Evolutionary conservation across 2,329 filamentous ascomycete genomes (phyloP).

Genomic region (Didymella exigua): DNA sequence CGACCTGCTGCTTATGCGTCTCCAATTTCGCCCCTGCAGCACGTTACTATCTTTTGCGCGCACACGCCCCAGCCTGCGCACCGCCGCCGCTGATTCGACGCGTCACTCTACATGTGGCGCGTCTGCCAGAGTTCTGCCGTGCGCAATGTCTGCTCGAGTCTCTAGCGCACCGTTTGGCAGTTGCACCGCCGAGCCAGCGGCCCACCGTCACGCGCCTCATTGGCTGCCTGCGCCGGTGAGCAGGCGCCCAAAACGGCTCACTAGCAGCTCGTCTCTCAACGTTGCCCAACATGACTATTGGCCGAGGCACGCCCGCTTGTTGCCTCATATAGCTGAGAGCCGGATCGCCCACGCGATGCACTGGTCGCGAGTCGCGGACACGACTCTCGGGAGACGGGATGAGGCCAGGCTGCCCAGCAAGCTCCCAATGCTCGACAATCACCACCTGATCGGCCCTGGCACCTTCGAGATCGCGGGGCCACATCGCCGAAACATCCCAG

Average conservation of each 20-base stretch:
- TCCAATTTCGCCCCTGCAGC: slow-evolving; percentile 38
- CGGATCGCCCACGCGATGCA: slow-evolving; percentile 35
- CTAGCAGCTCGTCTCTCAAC: slow-evolving; percentile 27
- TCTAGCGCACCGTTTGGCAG: slow-evolving; percentile 46
- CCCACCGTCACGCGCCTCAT: slow-evolving; percentile 28
- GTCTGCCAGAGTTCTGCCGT: slow-evolving; percentile 30
- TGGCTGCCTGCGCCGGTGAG: slow-evolving; percentile 24
- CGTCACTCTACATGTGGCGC: slow-evolving; percentile 28
- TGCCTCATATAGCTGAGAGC: slow-evolving; percentile 25
- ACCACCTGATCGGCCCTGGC: slow-evolving; percentile 34
- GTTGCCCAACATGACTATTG: slow-evolving; percentile 31
- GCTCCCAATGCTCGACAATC: slow-evolving; percentile 19
- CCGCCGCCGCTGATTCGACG: slow-evolving; percentile 28
- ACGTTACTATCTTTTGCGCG: slow-evolving; percentile 11
- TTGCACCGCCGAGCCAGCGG: slow-evolving; percentile 35
- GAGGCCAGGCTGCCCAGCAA: slow-evolving; percentile 19
- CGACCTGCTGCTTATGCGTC: slow-evolving; percentile 24
- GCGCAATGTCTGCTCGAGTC: slow-evolving; percentile 30
- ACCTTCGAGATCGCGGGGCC: slow-evolving; percentile 31
- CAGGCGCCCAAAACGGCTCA: slow-evolving; percentile 38
- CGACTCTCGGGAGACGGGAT: slow-evolving; percentile 35
- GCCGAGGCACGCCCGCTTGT: slow-evolving; percentile 29
- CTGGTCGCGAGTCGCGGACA: slow-evolving; percentile 30
- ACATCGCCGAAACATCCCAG: slow-evolving; percentile 28
- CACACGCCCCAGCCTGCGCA: slow-evolving; percentile 21